Base-by-base conservation (phyloP, 2,329 filamentous ascomycete genomes). In the Dactylellina leptospora region DNA sequence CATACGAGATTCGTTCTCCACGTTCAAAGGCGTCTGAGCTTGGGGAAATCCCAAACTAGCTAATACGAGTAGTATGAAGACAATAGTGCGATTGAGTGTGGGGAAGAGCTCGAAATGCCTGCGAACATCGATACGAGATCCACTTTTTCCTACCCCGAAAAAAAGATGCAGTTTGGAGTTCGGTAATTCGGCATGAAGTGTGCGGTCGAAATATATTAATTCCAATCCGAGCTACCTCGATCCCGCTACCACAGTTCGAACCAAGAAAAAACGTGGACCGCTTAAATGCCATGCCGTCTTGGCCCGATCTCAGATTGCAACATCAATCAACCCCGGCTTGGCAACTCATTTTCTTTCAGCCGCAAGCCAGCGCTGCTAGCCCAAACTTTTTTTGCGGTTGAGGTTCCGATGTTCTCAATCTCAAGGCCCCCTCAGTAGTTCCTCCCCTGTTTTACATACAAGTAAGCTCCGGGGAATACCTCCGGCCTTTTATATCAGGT, bases 201-300 rank as follows among this genome's bases (percentile, higher is more conserved):
- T 40, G n/a, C n/a, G 36, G 36, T 40, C 10, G n/a, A n/a, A n/a
- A n/a, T n/a, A n/a, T n/a, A n/a, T n/a, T n/a, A n/a, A n/a, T n/a
- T n/a, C n/a, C n/a, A n/a, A n/a, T n/a, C n/a, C n/a, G n/a, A n/a
- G n/a, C n/a, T n/a, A n/a, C n/a, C n/a, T 5, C 16, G 22, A 51
- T 8, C 27, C 48, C 27, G 40, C 18, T 50, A 42, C 22, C 45
- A 44, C n/a, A n/a, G n/a, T n/a, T n/a, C n/a, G n/a, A n/a, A n/a
- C n/a, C n/a, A n/a, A n/a, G n/a, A 27, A 28, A 38, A 28, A 64
- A 56, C 42, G 36, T 64, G 61, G 61, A n/a, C 61, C 61, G 61
- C 51, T 66, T 66, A 66, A 66, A 66, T 66, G 44, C 61, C 51
- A 58, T 28, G 61, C 61, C 61, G 61, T 66, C 61, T 66, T 58